Evolutionary conservation across 352 stramenopile species (phyloP).

Genomic region (Phytophthora megakarya): DNA sequence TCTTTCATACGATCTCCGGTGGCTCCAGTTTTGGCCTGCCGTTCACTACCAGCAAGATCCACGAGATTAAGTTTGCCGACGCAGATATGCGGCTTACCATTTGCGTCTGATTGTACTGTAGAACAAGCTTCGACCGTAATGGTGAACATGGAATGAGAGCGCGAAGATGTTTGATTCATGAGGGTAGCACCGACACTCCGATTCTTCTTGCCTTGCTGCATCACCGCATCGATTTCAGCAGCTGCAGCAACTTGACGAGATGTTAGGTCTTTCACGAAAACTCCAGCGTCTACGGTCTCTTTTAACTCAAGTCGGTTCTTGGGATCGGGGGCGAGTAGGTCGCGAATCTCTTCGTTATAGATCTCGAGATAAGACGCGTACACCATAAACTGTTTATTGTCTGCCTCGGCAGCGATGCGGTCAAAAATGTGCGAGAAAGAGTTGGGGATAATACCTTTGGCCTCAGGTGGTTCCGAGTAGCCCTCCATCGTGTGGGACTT

Average conservation of each 20-base stretch:
- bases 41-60: constrained; percentile 93
- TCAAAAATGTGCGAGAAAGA: constrained; percentile 97
- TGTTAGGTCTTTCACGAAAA: constrained; percentile 96
- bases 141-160: constrained; percentile 95
- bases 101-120: constrained; percentile 47
- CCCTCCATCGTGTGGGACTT: constrained; percentile 94
- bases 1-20: constrained; percentile 94
- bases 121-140: constrained; percentile 92
- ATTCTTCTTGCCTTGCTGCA: constrained; percentile 94
- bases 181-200: constrained; percentile 91
- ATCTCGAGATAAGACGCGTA: constrained; percentile 96
- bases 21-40: constrained; percentile 93
- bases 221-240: constrained; percentile 93
- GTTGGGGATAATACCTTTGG: constrained; percentile 96
- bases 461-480: constrained; percentile 82
- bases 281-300: constrained; percentile 93
- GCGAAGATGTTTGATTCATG: constrained; percentile 96
- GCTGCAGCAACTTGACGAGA: constrained; percentile 77
- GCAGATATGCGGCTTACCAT: constrained; percentile 76
- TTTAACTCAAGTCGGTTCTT: constrained; percentile 93
- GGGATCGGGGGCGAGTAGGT: constrained; percentile 90
- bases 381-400: constrained; percentile 93
- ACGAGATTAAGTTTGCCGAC: constrained; percentile 97
- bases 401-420: constrained; percentile 78
- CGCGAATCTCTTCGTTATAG: constrained; percentile 98